Evolutionary conservation across 1,284 basidiomycete genomes (phyloP).

Genomic region (Irpex sp.): DNA sequence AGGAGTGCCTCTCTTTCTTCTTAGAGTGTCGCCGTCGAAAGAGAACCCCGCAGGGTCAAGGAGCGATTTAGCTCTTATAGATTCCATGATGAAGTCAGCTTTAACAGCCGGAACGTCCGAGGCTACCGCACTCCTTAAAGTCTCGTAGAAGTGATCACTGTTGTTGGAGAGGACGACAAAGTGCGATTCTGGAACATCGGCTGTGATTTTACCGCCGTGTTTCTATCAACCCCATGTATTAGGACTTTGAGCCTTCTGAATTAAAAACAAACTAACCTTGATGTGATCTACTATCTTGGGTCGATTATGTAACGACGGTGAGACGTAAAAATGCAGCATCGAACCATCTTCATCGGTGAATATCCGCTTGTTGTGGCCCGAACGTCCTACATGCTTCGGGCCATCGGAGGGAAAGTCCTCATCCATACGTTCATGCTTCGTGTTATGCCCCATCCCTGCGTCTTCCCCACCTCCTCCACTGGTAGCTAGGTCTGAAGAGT

Average conservation of each 20-base stretch:
- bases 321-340: slow-evolving; percentile 50
- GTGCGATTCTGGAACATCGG: slow-evolving; percentile 48
- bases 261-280: slow-evolving; percentile 34
- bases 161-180: slow-evolving; percentile 52
- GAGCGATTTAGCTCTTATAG: slow-evolving; percentile 39
- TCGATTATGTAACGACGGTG: slow-evolving; percentile 50
- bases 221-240: slow-evolving; percentile 35
- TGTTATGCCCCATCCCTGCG: background rate
- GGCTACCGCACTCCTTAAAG: slow-evolving; percentile 35
- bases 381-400: background rate
- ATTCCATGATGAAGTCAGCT: slow-evolving; percentile 50
- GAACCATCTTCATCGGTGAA: slow-evolving; percentile 27
- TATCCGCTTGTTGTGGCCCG: background rate
- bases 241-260: background rate
- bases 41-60: slow-evolving; percentile 40
- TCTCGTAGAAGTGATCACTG: slow-evolving; percentile 44
- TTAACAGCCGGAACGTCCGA: background rate
- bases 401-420: background rate
- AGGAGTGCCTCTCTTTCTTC: slow-evolving; percentile 20
- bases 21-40: slow-evolving; percentile 17
- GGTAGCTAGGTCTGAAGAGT: background rate
- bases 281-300: slow-evolving; percentile 43
- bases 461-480: background rate
- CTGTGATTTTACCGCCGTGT: slow-evolving; percentile 56
- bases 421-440: background rate